Percentiles rank a stretch among this genome's conserved stretches.
Conservation (phyloP, 2,329 filamentous ascomycete genomes). For the Stenocarpella maydis region DNA sequence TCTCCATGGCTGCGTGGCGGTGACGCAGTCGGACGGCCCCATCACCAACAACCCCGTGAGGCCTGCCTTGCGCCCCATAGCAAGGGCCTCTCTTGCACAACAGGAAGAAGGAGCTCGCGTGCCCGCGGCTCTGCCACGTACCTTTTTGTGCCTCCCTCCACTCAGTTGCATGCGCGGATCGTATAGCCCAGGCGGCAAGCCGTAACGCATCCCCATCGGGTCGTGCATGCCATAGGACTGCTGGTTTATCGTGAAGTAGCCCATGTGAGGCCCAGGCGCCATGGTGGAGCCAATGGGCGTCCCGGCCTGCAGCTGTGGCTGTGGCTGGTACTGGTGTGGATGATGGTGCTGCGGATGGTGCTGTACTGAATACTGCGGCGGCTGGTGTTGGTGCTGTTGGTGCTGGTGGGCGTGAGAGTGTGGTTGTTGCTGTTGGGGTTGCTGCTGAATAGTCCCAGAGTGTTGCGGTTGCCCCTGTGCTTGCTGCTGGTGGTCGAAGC, state of each 20-base stretch:
- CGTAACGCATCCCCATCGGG: slow-evolving; percentile 55
- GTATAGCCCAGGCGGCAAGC: slow-evolving; percentile 51
- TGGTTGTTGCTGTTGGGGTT: slow-evolving; percentile 32
- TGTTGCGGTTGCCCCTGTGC: slow-evolving; percentile 33
- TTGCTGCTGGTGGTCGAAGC: slow-evolving; percentile 38
- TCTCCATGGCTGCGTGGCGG: slow-evolving; percentile 1
- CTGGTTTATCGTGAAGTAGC: slow-evolving; percentile 54
- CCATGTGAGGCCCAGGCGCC: slow-evolving; percentile 49
- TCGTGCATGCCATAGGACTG: slow-evolving; percentile 54
- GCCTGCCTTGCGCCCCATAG: background rate
- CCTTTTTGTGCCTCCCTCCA: slow-evolving; percentile 65
- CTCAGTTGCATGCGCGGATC: slow-evolving; percentile 58
- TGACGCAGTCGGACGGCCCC: slow-evolving; percentile 5
- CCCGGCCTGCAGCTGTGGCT: slow-evolving; percentile 41
- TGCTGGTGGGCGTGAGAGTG: slow-evolving; percentile 31
- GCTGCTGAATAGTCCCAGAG: slow-evolving; percentile 4
- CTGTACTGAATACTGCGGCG: slow-evolving; percentile 15
- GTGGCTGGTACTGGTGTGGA: slow-evolving; percentile 38
- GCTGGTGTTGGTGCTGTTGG: slow-evolving; percentile 23
- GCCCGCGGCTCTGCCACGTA: slow-evolving; percentile 44
- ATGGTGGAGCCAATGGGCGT: slow-evolving; percentile 49
- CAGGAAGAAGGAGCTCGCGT: slow-evolving; percentile 13
- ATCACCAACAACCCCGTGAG: background rate
- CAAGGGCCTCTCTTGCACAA: slow-evolving; percentile 8
- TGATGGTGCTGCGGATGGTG: slow-evolving; percentile 35